These are phyloP conservation scores for Fusarium circinatum DNA, from an alignment of 2,329 filamentous ascomycete genomes.

Conservation along the genomic window DNA sequence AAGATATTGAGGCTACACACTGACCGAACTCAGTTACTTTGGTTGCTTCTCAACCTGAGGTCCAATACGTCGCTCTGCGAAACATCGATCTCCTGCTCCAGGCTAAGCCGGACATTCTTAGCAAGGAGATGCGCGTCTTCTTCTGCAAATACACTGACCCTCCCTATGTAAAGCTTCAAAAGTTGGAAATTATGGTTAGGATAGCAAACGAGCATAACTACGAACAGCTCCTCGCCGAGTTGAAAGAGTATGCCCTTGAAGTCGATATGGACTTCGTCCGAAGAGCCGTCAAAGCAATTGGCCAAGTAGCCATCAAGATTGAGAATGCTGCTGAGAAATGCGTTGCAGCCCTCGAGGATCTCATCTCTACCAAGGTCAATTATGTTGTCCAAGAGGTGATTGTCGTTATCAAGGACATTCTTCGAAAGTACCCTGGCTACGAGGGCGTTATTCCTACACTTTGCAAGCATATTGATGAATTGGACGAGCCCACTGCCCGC, in stretches of 20 bases:
- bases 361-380: conserved; percentile 98
- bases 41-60: conserved; percentile 93
- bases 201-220: conserved; percentile 98
- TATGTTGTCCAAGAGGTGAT: conserved; percentile 99
- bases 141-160: conserved; percentile 99
- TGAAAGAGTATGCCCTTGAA: conserved; percentile 97
- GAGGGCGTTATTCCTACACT: conserved; percentile 97
- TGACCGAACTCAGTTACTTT: conserved; percentile 75
- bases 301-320: conserved; percentile 98
- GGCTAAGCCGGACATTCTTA: conserved; percentile 94
- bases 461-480: conserved; percentile 95
- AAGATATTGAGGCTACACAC: background rate
- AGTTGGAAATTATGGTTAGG: conserved; percentile 98
- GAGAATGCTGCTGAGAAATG: conserved; percentile 95
- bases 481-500: conserved; percentile 92
- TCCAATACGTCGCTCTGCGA: conserved; percentile 94
- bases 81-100: conserved; percentile 97
- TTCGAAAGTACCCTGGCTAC: conserved; percentile 96
- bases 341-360: conserved; percentile 89
- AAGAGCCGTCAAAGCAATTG: conserved; percentile 93
- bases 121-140: conserved; percentile 97
- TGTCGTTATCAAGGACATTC: conserved; percentile 99
- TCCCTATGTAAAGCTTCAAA: conserved; percentile 96
- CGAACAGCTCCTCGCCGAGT: conserved; percentile 90
- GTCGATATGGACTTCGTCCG: conserved; percentile 99